Evolutionary conservation across 208 protist genomes (phyloP).

Genomic region (Polymyxa betae): DNA sequence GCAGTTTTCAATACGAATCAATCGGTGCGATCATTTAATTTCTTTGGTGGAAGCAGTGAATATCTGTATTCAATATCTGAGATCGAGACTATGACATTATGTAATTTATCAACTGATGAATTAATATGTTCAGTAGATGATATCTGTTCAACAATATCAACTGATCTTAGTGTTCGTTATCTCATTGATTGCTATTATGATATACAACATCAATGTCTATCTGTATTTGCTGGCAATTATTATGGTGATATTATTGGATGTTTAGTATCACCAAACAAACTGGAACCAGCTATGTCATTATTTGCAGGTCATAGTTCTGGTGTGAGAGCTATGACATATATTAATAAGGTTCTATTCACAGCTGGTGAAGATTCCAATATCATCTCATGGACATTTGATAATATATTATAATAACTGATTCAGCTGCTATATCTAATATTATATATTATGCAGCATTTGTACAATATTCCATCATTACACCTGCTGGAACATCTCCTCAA

Average conservation of each 20-base stretch:
- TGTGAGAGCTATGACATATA: not conserved
- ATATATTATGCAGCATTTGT: not conserved
- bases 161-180: constrained; percentile 5
- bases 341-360: not conserved
- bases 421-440: not conserved
- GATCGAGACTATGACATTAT: constrained; percentile 19
- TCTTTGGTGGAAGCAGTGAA: not conserved
- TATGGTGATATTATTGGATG: constrained; percentile 15
- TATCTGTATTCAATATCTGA: not conserved
- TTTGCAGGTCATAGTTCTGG: not conserved
- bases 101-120: not conserved
- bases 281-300: not conserved
- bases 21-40: constrained; percentile 20
- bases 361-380: constrained; percentile 44
- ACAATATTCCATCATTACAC: not conserved
- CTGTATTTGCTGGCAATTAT: constrained; percentile 1
- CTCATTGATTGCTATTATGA: constrained; percentile 33
- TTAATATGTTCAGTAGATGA: not conserved
- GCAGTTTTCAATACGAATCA: constrained; percentile 28
- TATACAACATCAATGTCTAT: not conserved
- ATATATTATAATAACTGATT: not conserved
- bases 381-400: not conserved
- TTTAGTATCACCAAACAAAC: not conserved
- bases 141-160: not conserved
- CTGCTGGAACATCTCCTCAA: not conserved